Percentiles rank a stretch among this genome's conserved stretches.
Conservation (phyloP, 306 rosid genomes). For the Vachellia collinsii region DNA sequence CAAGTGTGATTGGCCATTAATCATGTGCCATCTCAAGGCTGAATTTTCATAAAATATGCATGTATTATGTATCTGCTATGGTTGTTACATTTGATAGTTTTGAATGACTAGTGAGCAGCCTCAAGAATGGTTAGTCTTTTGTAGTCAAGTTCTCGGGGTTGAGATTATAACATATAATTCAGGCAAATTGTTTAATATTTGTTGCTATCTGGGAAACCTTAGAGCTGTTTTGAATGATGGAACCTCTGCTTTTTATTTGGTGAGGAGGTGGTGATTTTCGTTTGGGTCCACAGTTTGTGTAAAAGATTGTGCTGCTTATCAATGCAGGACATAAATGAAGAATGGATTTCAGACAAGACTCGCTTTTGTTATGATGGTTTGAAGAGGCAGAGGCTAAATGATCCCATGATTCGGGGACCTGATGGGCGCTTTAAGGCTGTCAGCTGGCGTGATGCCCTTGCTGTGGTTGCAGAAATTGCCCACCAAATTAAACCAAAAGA, state of each 20-base stretch:
- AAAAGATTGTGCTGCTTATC: conserved; percentile 29
- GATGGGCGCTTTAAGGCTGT: conserved; percentile 94
- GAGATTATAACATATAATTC: conserved; percentile 1
- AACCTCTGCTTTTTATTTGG: background rate
- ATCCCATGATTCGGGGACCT: conserved; percentile 95
- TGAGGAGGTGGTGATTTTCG: background rate
- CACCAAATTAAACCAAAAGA: conserved; percentile 79
- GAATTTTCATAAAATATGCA: conserved; percentile 4
- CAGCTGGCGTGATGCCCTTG: conserved; percentile 95
- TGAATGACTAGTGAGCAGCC: conserved; percentile 21
- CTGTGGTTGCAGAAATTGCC: conserved; percentile 80
- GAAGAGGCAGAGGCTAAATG: conserved; percentile 97
- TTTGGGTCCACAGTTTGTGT: conserved; percentile 3
- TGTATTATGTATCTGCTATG: background rate
- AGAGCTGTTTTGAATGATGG: background rate
- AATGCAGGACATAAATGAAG: conserved; percentile 93
- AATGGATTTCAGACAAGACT: conserved; percentile 99
- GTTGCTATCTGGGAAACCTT: conserved; percentile 19
- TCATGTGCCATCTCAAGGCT: background rate
- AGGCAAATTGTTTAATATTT: conserved; percentile 20
- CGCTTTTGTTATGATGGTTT: conserved; percentile 97
- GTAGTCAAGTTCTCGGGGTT: conserved; percentile 8
- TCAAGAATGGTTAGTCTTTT: conserved; percentile 21
- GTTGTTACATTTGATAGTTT: conserved; percentile 11
- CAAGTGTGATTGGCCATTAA: conserved; percentile 5